A percentile compares a stretch with the other conserved stretches of the same genome.
phyloP scores from a whole-genome alignment of 257 asterid genomes.

The Solanum ossicruentum region DNA sequence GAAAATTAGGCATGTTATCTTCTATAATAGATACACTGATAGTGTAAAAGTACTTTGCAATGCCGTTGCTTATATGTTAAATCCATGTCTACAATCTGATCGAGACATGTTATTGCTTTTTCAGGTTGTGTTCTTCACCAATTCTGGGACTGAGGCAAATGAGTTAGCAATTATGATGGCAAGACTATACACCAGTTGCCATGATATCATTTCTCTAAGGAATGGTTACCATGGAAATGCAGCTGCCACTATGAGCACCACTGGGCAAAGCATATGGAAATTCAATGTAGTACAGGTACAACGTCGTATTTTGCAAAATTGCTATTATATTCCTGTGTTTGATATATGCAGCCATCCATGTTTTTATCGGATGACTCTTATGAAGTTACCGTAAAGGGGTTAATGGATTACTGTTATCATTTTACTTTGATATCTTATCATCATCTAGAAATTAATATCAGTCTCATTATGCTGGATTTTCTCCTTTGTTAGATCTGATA shows the following conservation, averaged over 20 bases:
- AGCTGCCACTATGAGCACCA: conserved; percentile 72
- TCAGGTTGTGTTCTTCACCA: conserved; percentile 88
- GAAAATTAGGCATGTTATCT: neutral
- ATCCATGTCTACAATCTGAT: neutral
- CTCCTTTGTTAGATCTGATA: neutral
- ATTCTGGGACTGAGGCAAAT: conserved; percentile 95
- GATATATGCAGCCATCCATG: neutral
- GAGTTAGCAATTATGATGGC: conserved; percentile 92
- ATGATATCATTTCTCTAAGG: conserved; percentile 74
- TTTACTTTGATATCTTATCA: neutral
- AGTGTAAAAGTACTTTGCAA: neutral
- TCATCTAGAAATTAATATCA: neutral
- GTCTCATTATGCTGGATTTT: neutral
- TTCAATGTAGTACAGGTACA: conserved; percentile 85
- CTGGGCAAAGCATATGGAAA: conserved; percentile 77
- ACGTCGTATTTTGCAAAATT: neutral
- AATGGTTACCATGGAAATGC: conserved; percentile 95
- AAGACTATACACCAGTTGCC: conserved; percentile 50
- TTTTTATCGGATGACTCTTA: neutral
- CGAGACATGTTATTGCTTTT: neutral
- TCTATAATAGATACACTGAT: neutral
- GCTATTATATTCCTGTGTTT: neutral
- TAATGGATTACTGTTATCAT: neutral
- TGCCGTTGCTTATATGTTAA: neutral
- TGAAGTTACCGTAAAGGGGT: neutral